These are phyloP conservation scores for Metrosideros polymorpha DNA, from an alignment of 441 rosid genomes.

Conservation along the genomic window DNA sequence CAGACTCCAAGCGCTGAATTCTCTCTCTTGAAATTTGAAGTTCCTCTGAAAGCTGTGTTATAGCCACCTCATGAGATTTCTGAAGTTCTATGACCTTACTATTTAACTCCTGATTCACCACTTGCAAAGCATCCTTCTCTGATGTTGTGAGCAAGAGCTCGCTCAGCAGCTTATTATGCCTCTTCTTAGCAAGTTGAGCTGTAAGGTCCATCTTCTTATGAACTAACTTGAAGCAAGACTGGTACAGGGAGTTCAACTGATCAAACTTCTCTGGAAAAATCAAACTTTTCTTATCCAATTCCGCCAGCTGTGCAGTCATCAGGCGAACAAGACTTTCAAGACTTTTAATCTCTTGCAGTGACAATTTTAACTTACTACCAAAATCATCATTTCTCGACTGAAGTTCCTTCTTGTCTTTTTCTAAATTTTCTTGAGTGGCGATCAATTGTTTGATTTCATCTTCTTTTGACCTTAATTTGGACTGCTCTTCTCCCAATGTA, in stretches of 20 bases:
- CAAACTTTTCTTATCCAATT: constrained; percentile 47
- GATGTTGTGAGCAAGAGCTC: constrained; percentile 31
- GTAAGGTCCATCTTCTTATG: constrained; percentile 41
- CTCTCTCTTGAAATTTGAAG: constrained; percentile 37
- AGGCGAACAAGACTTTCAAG: constrained; percentile 42
- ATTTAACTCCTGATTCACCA: constrained; percentile 34
- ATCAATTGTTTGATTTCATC: constrained; percentile 40
- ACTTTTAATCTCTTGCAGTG: constrained; percentile 38
- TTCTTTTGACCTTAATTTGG: constrained; percentile 40
- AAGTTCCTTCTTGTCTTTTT: constrained; percentile 42
- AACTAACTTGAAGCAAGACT: constrained; percentile 42
- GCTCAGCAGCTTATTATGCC: constrained; percentile 42
- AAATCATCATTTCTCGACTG: constrained; percentile 35
- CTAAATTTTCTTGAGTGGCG: constrained; percentile 37
- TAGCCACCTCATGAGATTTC: constrained; percentile 40
- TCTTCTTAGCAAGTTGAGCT: constrained; percentile 33
- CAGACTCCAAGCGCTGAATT: constrained; percentile 51
- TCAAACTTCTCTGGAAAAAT: constrained; percentile 37
- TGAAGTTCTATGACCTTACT: constrained; percentile 42
- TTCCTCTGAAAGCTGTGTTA: constrained; percentile 42
- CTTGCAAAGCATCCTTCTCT: constrained; percentile 44
- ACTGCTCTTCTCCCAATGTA: constrained; percentile 42
- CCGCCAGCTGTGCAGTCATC: constrained; percentile 38
- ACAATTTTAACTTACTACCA: constrained; percentile 31
- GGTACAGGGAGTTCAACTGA: constrained; percentile 39